phyloP scores from a whole-genome alignment of 2,329 filamentous ascomycete genomes.

The Aspergillus chevalieri region DNA sequence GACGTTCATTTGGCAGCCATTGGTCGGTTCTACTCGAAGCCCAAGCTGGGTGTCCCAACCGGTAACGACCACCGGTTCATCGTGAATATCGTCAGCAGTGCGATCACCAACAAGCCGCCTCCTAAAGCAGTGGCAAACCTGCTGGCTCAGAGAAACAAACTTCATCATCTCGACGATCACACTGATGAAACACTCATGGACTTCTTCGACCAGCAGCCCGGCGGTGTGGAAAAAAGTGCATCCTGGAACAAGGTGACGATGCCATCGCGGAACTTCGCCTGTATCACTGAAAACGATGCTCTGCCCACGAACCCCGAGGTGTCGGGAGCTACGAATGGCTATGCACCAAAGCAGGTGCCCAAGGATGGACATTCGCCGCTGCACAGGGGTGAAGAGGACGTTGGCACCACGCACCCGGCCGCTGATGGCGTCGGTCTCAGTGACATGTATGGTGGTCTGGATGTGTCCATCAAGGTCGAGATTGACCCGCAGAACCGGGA shows the following conservation, averaged over 20 bases:
- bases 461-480: conserved; percentile 42
- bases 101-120: conserved; percentile 63
- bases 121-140: conserved; percentile 60
- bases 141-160: conserved; percentile 58
- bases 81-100: conserved; percentile 58
- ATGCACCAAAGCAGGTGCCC: conserved; percentile 25
- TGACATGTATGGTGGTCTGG: conserved; percentile 37
- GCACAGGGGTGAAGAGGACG: conserved; percentile 68
- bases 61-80: conserved; percentile 59
- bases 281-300: conserved; percentile 49
- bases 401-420: conserved; percentile 72
- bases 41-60: conserved; percentile 50
- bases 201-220: conserved; percentile 57
- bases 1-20: conserved; percentile 60
- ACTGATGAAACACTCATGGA: conserved; percentile 61
- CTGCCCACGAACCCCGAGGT: conserved; percentile 18
- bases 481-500: conserved; percentile 38
- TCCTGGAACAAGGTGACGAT: conserved; percentile 79
- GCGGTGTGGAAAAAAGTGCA: conserved; percentile 56
- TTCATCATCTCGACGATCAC: conserved; percentile 57
- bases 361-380: conserved; percentile 66
- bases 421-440: conserved; percentile 46
- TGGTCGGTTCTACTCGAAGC: conserved; percentile 60
- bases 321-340: conserved; percentile 13
- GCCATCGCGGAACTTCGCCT: conserved; percentile 61